Evolutionary conservation across 2,329 filamentous ascomycete genomes (phyloP).

Genomic region (Akanthomyces dipterigenus): DNA sequence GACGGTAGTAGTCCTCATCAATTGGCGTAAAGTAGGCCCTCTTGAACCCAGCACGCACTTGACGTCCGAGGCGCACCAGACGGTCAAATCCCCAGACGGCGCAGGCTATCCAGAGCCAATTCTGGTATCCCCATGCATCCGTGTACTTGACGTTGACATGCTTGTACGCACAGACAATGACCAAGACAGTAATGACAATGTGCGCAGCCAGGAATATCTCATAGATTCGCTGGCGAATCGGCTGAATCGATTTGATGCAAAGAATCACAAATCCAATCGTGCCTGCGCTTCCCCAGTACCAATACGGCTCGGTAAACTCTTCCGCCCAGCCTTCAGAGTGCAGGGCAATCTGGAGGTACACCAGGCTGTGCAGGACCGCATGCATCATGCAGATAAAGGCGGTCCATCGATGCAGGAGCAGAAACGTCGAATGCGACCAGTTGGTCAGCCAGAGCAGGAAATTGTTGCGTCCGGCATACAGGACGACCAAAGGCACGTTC

Average conservation of each 20-base stretch:
- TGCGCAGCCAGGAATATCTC: conserved; percentile 40
- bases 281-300: conserved; percentile 37
- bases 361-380: conserved; percentile 38
- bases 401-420: conserved; percentile 41
- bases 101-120: conserved; percentile 23
- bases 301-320: conserved; percentile 28
- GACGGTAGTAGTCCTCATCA: conserved; percentile 24
- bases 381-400: conserved; percentile 39
- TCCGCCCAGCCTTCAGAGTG: conserved; percentile 20
- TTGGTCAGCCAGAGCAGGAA: conserved; percentile 40
- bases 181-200: conserved; percentile 32
- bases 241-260: conserved; percentile 26
- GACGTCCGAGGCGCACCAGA: conserved; percentile 17
- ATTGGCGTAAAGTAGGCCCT: conserved; percentile 21
- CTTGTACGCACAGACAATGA: conserved; percentile 36
- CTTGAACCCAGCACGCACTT: conserved; percentile 18
- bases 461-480: conserved; percentile 42
- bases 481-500: conserved; percentile 33
- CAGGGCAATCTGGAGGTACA: conserved; percentile 30
- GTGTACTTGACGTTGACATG: conserved; percentile 32
- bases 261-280: conserved; percentile 28
- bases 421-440: conserved; percentile 39
- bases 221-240: conserved; percentile 31
- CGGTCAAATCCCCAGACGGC: conserved; percentile 25
- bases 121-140: conserved; percentile 35